Base-by-base conservation (phyloP, 176 grass and related monocot species). In the Rhipidocladum racemiflorum region DNA sequence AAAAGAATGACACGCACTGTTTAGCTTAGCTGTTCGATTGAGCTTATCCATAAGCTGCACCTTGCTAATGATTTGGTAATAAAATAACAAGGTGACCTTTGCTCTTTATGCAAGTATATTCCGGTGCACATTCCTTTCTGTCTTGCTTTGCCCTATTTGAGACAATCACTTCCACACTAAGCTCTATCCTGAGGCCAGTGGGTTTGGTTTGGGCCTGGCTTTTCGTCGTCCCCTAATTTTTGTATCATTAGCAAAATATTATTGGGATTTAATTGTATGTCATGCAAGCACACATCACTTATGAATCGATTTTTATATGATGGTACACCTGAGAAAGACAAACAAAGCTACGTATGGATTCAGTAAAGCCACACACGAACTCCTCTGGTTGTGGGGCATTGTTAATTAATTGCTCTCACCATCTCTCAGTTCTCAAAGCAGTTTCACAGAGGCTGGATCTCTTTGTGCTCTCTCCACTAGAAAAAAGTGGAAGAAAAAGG, bases 101-200 rank as follows among this genome's bases (percentile, higher is more conserved):
- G 61, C 39, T 75, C 69, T 75, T 84, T 80, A 61, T 80, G 61
- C 38, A 84, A 84, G 87, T 88, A 75, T 88, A 84, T 88, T 73
- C 74, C 39, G 36, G 86, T 88, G 79, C 74, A 59, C 74, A 83
- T 70, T 78, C 74, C 73, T 88, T 83, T 88, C 57, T 83, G 66
- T 72, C 80, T 48, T 80, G 49, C 81, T 84, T 84, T 88, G 61
- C 38, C 30, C n/a, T 61, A 51, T 80, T 79, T 51, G 49, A 43
- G 49, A 84, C 42, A 88, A 68, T 80, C 84, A 79, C 48, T 51
- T 23, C 50, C 75, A 75, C 75, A 68, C 81, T 68, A 59, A 61
- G 55, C 51, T 59, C 29, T 66, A 49, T 61, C 49, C 49, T 60
- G 28, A 39, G 68, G 60, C 7, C 38, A 40, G 38, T 80, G 68